phyloP scores from a whole-genome alignment of 129 eudicot genomes.

The Chrysanthemum seticuspe region DNA sequence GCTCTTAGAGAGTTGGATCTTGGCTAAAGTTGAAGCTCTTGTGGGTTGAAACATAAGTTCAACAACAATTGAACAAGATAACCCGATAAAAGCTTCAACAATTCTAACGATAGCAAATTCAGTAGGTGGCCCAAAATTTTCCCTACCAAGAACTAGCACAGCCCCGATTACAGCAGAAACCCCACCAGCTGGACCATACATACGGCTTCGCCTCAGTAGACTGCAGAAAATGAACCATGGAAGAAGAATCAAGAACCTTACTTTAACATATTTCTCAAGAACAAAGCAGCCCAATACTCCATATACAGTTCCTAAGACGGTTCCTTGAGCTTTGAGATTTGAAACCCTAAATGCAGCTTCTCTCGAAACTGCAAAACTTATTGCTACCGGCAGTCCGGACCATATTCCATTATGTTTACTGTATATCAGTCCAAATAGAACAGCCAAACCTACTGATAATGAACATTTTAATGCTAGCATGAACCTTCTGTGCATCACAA shows the following conservation, averaged over 20 bases:
- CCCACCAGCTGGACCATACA: constrained; percentile 93
- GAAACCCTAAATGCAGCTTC: constrained; percentile 72
- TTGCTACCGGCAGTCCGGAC: constrained; percentile 81
- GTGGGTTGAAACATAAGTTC: constrained; percentile 71
- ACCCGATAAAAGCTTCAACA: constrained; percentile 72
- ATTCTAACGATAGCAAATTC: constrained; percentile 85
- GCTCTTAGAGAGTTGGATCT: constrained; percentile 51
- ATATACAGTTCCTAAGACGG: constrained; percentile 80
- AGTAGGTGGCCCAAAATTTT: constrained; percentile 59
- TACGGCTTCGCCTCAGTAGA: constrained; percentile 54
- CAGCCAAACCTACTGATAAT: constrained; percentile 75
- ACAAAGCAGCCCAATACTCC: constrained; percentile 81
- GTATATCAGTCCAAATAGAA: constrained; percentile 59
- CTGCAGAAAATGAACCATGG: constrained; percentile 83
- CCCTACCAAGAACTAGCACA: constrained; percentile 69
- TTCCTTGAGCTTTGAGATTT: constrained; percentile 78
- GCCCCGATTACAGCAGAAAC: constrained; percentile 88
- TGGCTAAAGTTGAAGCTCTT: constrained; percentile 76
- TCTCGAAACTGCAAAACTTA: constrained; percentile 59
- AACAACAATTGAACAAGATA: constrained; percentile 64
- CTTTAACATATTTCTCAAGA: constrained; percentile 46
- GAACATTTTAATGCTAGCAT: constrained; percentile 70
- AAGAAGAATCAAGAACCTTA: constrained; percentile 71
- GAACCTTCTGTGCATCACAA: constrained; percentile 35
- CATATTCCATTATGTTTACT: constrained; percentile 72